Conservation (phyloP, 2,329 filamentous ascomycete species). For the Cordyceps pruinosa region DNA sequence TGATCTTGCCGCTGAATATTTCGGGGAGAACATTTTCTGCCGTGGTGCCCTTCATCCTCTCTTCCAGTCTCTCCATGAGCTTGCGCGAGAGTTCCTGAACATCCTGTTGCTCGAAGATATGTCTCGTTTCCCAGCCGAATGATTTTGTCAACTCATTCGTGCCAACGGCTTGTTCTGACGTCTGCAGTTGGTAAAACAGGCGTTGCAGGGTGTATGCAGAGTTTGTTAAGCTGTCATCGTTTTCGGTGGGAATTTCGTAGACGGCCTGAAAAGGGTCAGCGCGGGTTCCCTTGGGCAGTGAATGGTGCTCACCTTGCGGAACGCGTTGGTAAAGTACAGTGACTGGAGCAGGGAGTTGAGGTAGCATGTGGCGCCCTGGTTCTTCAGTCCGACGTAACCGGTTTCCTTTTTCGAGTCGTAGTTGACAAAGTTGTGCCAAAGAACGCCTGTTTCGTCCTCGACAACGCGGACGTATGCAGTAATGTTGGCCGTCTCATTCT, state of each 20-base stretch:
- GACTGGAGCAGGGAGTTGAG: conserved; percentile 80
- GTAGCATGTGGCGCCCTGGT: conserved; percentile 91
- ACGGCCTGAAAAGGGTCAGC: conserved; percentile 58
- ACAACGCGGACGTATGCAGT: conserved; percentile 77
- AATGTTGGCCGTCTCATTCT: conserved; percentile 70
- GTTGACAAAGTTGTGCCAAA: conserved; percentile 88
- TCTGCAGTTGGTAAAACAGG: conserved; percentile 91
- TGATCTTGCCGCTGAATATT: conserved; percentile 95
- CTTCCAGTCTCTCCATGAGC: conserved; percentile 93
- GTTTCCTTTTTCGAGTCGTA: conserved; percentile 99
- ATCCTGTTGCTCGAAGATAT: conserved; percentile 98
- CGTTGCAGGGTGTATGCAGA: conserved; percentile 91
- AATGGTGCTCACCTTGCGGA: conserved; percentile 63
- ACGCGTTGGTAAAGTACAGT: conserved; percentile 82
- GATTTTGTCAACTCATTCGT: conserved; percentile 93
- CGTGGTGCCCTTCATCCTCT: conserved; percentile 94
- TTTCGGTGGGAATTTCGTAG: conserved; percentile 90
- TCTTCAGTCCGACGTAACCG: conserved; percentile 91
- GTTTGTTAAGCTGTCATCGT: conserved; percentile 73
- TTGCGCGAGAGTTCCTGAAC: conserved; percentile 95
- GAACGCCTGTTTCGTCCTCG: conserved; percentile 78
- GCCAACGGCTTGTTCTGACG: conserved; percentile 72
- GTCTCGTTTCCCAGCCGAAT: conserved; percentile 95
- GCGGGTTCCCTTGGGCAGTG: conserved; percentile 12
- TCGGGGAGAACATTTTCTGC: conserved; percentile 82